A percentile compares a stretch with the other conserved stretches of the same genome.
Evolutionary conservation across 768 basidiomycete genomes (phyloP).

Genomic region (Sporobolomyces phaffii): DNA sequence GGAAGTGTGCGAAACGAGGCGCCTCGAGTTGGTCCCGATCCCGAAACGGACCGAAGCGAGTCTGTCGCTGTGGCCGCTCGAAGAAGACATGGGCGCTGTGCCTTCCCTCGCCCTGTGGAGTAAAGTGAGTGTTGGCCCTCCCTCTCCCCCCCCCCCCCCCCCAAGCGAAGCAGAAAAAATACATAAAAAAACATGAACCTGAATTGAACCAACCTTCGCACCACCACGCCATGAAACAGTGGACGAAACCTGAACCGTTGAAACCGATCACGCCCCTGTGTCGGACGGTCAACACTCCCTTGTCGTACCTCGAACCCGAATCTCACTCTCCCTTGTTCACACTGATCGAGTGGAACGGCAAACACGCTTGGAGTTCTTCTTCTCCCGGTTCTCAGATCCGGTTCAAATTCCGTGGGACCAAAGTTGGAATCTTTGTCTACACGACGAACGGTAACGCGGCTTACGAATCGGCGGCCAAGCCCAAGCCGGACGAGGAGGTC

Average conservation of each 20-base stretch:
- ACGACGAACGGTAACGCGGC: constrained; percentile 8
- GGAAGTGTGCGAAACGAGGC: constrained; percentile 21
- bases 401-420: constrained; percentile 3
- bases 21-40: background rate
- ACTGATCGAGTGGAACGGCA: constrained; percentile 25
- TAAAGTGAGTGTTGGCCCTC: constrained; percentile 3
- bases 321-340: constrained; percentile 21
- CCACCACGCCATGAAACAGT: background rate
- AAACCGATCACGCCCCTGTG: constrained; percentile 15
- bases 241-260: background rate
- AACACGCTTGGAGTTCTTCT: constrained; percentile 15
- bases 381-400: constrained; percentile 18
- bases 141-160: too few relatives aligned
- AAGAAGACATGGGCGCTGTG: constrained; percentile 2
- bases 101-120: constrained; percentile 9
- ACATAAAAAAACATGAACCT: too few relatives aligned
- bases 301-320: background rate
- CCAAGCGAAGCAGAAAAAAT: too few relatives aligned
- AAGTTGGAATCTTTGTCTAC: constrained; percentile 22
- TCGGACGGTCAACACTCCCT: background rate
- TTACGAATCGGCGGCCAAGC: background rate
- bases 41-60: background rate
- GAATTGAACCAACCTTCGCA: background rate
- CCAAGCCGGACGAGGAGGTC: background rate
- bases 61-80: background rate